Percentiles rank a stretch among this genome's conserved stretches.
Conservation (phyloP, 352 stramenopile species). For the Pythium monospermum region DNA sequence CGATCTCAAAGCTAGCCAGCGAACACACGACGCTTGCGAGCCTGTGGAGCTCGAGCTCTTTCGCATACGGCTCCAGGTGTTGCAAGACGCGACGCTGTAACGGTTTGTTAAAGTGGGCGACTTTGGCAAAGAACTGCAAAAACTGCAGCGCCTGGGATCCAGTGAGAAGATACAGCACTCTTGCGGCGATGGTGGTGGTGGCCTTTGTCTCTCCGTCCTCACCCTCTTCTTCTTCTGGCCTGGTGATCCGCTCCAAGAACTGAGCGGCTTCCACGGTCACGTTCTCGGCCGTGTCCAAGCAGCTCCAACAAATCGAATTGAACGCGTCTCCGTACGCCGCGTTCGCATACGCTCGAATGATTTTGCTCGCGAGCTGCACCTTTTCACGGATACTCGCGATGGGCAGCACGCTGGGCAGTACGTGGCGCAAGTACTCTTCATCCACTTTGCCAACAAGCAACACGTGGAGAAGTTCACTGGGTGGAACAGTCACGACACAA, state of each 20-base stretch:
- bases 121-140: constrained; percentile 66
- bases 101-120: constrained; percentile 51
- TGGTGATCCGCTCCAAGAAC: constrained; percentile 58
- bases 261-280: constrained; percentile 60
- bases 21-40: constrained; percentile 39
- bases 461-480: constrained; percentile 57
- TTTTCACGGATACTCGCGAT: constrained; percentile 61
- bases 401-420: constrained; percentile 48
- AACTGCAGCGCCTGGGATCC: constrained; percentile 49
- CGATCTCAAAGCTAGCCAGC: constrained; percentile 36
- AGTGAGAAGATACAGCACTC: constrained; percentile 54
- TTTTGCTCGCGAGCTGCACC: constrained; percentile 37
- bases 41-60: constrained; percentile 43
- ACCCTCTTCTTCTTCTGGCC: constrained; percentile 17
- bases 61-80: constrained; percentile 39
- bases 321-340: constrained; percentile 47
- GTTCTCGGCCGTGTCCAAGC: constrained; percentile 56
- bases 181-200: constrained; percentile 1
- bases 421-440: constrained; percentile 58
- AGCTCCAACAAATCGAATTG: constrained; percentile 68
- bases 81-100: constrained; percentile 42
- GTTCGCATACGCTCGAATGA: constrained; percentile 50
- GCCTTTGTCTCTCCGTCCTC: background rate
- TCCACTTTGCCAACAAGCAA: constrained; percentile 44
- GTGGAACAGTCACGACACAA: constrained; percentile 30